Percentiles rank a stretch among this genome's conserved stretches.
phyloP scores from a whole-genome alignment of 2,329 filamentous ascomycete species.

The Nothophaeocryptopus gaeumannii region DNA sequence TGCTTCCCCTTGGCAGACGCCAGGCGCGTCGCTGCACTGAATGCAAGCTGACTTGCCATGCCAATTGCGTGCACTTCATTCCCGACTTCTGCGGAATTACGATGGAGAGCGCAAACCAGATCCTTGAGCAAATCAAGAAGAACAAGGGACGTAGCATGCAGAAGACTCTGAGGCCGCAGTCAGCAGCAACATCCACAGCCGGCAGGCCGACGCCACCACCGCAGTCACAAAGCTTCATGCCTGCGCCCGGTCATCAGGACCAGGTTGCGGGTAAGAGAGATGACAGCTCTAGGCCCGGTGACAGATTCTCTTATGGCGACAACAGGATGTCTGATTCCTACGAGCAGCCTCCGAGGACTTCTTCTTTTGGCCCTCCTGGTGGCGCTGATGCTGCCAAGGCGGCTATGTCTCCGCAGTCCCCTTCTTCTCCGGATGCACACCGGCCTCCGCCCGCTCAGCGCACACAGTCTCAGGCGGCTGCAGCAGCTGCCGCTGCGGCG shows the following conservation, averaged over 20 bases:
- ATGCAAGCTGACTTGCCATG: constrained; percentile 87
- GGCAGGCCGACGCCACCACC: constrained; percentile 46
- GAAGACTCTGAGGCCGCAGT: constrained; percentile 57
- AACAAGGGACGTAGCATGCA: constrained; percentile 58
- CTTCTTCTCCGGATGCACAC: constrained; percentile 47
- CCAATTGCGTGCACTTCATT: constrained; percentile 87
- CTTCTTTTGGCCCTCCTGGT: constrained; percentile 40
- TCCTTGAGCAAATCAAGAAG: constrained; percentile 78
- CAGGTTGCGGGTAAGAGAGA: constrained; percentile 28
- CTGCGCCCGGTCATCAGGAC: constrained; percentile 37
- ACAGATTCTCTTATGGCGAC: constrained; percentile 50
- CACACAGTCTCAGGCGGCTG: constrained; percentile 48
- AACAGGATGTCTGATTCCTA: constrained; percentile 40
- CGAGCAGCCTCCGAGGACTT: constrained; percentile 39
- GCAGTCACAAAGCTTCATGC: constrained; percentile 38
- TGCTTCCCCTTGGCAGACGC: constrained; percentile 90
- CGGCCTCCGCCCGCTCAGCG: constrained; percentile 48
- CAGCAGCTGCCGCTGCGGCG: constrained; percentile 48
- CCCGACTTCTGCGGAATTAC: constrained; percentile 99
- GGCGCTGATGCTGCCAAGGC: constrained; percentile 48
- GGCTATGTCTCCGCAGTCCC: constrained; percentile 42
- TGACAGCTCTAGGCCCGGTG: constrained; percentile 27
- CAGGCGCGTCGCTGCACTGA: constrained; percentile 94
- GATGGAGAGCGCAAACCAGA: constrained; percentile 94
- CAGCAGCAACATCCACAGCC: constrained; percentile 28